phyloP scores from a whole-genome alignment of 1,284 basidiomycete genomes.

The Cronartium quercuum region DNA sequence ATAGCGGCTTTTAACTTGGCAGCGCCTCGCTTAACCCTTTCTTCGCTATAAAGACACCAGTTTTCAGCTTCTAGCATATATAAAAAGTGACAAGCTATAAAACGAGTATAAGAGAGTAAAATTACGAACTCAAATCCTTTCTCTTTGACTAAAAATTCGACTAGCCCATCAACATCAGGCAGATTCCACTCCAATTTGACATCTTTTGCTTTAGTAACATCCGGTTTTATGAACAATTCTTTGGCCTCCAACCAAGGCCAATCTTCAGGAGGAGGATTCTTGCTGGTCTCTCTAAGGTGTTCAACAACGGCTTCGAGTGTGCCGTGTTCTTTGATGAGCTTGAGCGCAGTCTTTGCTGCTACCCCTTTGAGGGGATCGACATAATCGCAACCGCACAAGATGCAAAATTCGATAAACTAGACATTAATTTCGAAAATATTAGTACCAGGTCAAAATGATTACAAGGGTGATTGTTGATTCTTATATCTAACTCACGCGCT shows the following conservation, averaged over 20 bases:
- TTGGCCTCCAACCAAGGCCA: conserved; percentile 45
- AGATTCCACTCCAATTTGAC: conserved; percentile 82
- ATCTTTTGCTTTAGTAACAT: conserved; percentile 36
- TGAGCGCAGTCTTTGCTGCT: conserved; percentile 91
- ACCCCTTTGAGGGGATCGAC: conserved; percentile 92
- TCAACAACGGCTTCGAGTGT: conserved; percentile 72
- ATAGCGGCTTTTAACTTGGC: conserved; percentile 85
- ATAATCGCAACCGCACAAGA: conserved; percentile 96
- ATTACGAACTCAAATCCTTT: conserved; percentile 86
- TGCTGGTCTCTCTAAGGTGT: conserved; percentile 69
- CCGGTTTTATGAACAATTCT: conserved; percentile 46
- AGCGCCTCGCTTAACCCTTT: conserved; percentile 88
- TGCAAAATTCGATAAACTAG: conserved; percentile 94
- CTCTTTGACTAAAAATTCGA: conserved; percentile 87
- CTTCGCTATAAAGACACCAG: conserved; percentile 62
- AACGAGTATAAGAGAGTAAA: background rate
- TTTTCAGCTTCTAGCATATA: background rate
- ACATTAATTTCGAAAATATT: too few species aligned
- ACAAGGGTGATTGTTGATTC: background rate
- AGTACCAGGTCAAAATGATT: background rate
- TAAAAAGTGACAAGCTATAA: background rate
- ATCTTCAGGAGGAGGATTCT: conserved; percentile 49
- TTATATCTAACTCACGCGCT: conserved; percentile 57
- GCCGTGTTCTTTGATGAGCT: conserved; percentile 81
- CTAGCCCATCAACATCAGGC: conserved; percentile 86